A percentile compares a stretch with the other conserved stretches of the same genome.
Conservation (phyloP, 2,329 filamentous ascomycete species). For the Beauveria sp. region DNA sequence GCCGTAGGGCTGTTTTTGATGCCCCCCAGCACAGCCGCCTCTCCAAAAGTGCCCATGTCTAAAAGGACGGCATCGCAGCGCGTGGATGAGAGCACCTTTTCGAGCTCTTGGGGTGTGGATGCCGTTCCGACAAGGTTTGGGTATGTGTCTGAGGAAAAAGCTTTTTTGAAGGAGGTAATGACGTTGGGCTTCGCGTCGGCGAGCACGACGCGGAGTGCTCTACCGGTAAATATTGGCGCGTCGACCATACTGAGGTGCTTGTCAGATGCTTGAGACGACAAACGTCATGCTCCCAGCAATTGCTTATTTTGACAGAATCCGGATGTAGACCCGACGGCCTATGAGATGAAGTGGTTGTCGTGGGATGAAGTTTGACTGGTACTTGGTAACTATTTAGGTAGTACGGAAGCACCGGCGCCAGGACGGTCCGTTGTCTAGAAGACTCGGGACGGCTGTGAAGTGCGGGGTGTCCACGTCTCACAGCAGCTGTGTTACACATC, state of each 20-base stretch:
- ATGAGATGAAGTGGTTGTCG: too few relatives aligned
- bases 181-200: not conserved
- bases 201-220: not conserved
- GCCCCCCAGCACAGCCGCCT: not conserved
- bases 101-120: not conserved
- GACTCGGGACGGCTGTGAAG: too few relatives aligned
- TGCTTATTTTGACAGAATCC: too few relatives aligned
- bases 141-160: not conserved
- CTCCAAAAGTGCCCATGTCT: not conserved
- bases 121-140: not conserved
- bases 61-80: constrained; percentile 2
- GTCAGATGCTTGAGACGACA: too few relatives aligned
- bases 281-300: too few relatives aligned
- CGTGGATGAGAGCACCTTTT: not conserved
- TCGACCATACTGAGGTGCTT: constrained; percentile 29
- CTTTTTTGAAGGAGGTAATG: not conserved
- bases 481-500: too few relatives aligned
- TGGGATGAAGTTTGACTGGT: too few relatives aligned
- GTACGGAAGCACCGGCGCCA: too few relatives aligned
- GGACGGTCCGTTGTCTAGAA: too few relatives aligned
- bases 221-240: not conserved
- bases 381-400: too few relatives aligned
- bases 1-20: not conserved
- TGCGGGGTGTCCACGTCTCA: too few relatives aligned
- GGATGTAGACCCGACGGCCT: too few relatives aligned